Percentiles rank a stretch among this genome's conserved stretches.
phyloP scores from a whole-genome alignment of 1,284 basidiomycete species.

The Retiboletus flavoniger region DNA sequence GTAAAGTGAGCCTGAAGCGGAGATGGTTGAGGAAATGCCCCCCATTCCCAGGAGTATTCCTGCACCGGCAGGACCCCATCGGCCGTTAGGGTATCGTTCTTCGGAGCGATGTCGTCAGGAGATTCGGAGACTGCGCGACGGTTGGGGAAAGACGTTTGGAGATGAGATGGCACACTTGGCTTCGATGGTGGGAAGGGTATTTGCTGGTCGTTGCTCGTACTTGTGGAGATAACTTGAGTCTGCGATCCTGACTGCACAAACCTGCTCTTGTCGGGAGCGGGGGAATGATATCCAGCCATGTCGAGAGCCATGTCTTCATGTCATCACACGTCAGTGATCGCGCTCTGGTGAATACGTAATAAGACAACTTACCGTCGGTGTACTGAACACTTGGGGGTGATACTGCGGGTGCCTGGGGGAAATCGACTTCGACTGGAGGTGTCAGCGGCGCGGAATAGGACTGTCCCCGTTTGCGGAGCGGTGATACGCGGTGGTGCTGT shows the following conservation, averaged over 20 bases:
- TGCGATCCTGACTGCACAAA: constrained; percentile 8
- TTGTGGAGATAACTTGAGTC: background rate
- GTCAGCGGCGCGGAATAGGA: constrained; percentile 32
- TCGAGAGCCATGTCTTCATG: constrained; percentile 62
- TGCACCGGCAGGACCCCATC: constrained; percentile 36
- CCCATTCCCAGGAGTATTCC: constrained; percentile 86
- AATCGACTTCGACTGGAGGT: constrained; percentile 22
- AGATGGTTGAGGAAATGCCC: constrained; percentile 77
- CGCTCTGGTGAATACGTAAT: constrained; percentile 26
- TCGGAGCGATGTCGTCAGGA: constrained; percentile 14
- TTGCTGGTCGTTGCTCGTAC: constrained; percentile 14
- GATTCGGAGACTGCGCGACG: constrained; percentile 32
- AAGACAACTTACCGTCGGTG: constrained; percentile 50
- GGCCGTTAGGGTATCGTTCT: constrained; percentile 5
- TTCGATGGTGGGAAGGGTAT: constrained; percentile 23
- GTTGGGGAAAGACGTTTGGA: constrained; percentile 23
- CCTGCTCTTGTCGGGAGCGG: constrained; percentile 29
- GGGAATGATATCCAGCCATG: constrained; percentile 63
- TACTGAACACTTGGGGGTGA: constrained; percentile 69
- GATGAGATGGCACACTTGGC: constrained; percentile 20
- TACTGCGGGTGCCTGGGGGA: constrained; percentile 28
- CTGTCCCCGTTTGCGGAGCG: constrained; percentile 24
- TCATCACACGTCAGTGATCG: constrained; percentile 2
- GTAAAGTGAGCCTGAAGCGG: constrained; percentile 56
- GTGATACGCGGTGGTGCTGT: constrained; percentile 11